Evolutionary conservation across 345 rosid genomes (phyloP).

Genomic region (Syzygium aromaticum): DNA sequence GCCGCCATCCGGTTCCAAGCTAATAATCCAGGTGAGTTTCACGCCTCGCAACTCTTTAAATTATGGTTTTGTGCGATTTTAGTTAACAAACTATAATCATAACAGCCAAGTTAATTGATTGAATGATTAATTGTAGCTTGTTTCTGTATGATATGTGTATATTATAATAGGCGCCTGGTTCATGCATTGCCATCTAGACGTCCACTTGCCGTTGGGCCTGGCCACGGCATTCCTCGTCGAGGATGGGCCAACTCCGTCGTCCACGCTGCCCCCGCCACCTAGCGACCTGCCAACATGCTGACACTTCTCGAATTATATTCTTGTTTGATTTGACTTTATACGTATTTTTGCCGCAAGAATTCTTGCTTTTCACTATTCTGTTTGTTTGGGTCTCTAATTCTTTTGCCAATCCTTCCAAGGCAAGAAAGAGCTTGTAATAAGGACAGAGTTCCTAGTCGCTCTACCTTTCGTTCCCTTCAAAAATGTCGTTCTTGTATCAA

Average conservation of each 20-base stretch:
- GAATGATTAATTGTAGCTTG: not conserved
- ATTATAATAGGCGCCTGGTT: slow-evolving; percentile 15
- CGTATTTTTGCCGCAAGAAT: not conserved
- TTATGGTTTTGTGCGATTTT: not conserved
- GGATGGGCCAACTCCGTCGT: slow-evolving; percentile 15
- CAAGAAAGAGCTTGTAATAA: not conserved
- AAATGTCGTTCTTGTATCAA: not conserved
- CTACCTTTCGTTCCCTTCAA: not conserved
- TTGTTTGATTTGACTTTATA: not conserved
- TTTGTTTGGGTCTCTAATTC: not conserved
- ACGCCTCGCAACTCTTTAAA: not conserved
- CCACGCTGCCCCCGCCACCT: slow-evolving; percentile 28
- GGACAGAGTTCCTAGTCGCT: not conserved
- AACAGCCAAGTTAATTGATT: not conserved
- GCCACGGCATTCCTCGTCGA: slow-evolving; percentile 23
- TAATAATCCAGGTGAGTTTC: slow-evolving; percentile 67
- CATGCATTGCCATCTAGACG: slow-evolving; percentile 29
- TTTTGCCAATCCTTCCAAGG: not conserved
- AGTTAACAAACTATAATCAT: not conserved
- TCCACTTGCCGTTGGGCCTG: slow-evolving; percentile 22
- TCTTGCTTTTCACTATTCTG: not conserved
- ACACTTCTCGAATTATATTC: not conserved
- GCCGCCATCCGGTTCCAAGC: slow-evolving; percentile 72
- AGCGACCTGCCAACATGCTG: slow-evolving; percentile 22
- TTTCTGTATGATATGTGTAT: not conserved